Evolutionary conservation across 1,284 basidiomycete genomes (phyloP).

Genomic region (Trametes sp.): DNA sequence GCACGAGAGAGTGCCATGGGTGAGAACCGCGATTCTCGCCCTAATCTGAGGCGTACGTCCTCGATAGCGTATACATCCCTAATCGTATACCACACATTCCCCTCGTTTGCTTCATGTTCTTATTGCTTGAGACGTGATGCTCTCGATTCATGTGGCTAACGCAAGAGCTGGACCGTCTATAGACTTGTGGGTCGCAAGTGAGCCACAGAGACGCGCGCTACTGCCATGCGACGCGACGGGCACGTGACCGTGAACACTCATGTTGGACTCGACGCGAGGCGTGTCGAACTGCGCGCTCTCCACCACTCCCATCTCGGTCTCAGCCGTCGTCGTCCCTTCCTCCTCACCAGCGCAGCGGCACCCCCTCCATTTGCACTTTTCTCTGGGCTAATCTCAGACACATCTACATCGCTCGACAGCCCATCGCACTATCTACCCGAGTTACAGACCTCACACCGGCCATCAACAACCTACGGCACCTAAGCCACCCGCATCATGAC

Average conservation of each 20-base stretch:
- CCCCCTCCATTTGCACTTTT: neutral
- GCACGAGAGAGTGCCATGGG: neutral
- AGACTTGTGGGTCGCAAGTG: neutral
- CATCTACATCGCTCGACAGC: neutral
- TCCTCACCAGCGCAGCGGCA: slow-evolving; percentile 4
- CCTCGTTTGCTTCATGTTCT: neutral
- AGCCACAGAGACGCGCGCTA: neutral
- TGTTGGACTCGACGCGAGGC: slow-evolving; percentile 32
- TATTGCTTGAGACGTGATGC: neutral
- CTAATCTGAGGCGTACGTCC: neutral
- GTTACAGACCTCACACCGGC: slow-evolving; percentile 6
- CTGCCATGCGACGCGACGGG: slow-evolving; percentile 24
- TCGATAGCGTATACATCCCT: neutral
- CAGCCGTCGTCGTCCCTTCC: neutral
- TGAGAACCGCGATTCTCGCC: neutral
- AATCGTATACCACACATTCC: neutral
- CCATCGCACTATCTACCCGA: neutral
- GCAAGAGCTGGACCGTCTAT: too few species aligned
- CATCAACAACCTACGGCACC: slow-evolving; percentile 16
- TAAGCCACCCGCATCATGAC: slow-evolving; percentile 16
- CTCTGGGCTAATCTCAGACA: neutral
- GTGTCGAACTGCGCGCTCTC: slow-evolving; percentile 12
- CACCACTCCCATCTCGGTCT: slow-evolving; percentile 13
- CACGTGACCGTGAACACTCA: slow-evolving; percentile 41
- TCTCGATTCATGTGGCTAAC: too few species aligned